Evolutionary conservation across 225 moss, liverwort and hornwort genomes (phyloP).

Genomic region (Rhytidiadelphus loreus): DNA sequence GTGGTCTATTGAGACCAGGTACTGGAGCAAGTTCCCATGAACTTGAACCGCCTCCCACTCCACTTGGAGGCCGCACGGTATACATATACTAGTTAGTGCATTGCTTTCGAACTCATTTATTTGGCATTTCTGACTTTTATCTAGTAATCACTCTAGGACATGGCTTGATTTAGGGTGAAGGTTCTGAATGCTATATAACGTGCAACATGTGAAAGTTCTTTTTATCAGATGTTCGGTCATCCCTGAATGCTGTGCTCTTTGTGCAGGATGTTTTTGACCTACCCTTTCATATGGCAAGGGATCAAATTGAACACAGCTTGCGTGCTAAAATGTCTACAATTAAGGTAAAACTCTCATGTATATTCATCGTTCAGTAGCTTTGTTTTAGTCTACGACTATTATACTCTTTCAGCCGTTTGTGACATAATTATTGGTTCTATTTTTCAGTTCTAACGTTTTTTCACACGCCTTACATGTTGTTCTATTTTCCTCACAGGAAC

Average conservation of each 20-base stretch:
- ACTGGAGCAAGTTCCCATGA: conserved; percentile 54
- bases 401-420: background rate
- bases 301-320: conserved; percentile 96
- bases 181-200: background rate
- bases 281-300: conserved; percentile 93
- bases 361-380: background rate
- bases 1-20: conserved; percentile 54
- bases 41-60: conserved; percentile 63
- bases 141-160: background rate
- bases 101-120: background rate
- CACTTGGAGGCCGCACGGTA: conserved; percentile 73
- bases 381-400: background rate
- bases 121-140: background rate
- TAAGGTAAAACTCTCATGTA: conserved; percentile 32
- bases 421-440: background rate
- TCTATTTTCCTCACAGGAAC: conserved; percentile 37
- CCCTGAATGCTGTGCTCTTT: background rate
- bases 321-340: conserved; percentile 93
- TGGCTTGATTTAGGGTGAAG: background rate
- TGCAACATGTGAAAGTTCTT: background rate
- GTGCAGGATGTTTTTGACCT: conserved; percentile 92
- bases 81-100: background rate
- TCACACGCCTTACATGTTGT: background rate
- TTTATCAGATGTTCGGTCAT: background rate
- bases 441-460: background rate